Base-by-base conservation (phyloP, 257 asterid species). In the Penstemon barbatus region DNA sequence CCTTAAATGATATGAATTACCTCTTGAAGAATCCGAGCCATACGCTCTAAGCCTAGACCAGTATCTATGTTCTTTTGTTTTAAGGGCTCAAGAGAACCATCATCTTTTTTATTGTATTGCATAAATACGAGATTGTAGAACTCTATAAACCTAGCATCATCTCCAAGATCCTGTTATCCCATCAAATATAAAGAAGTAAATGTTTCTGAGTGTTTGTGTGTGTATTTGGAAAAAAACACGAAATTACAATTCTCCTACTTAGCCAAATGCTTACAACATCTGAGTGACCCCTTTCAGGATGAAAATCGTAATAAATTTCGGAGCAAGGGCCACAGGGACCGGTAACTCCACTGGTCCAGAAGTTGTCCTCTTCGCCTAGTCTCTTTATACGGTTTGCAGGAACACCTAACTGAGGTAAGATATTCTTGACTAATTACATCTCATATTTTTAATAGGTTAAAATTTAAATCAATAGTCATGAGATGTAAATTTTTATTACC, bases 241-340 rank as follows among this genome's bases (percentile, higher is more conserved):
- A 66, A 69, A 52, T 19, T 45, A 64, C 52, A 70, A 15, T 56
- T 60, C 38, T 49, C 43, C 59, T 53, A 61, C 68, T 60, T 43
- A 59, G 2, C 37, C 48, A 50, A 71, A 66, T 64, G 11, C 98
- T 85, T 81, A 92, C 98, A 50, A 80, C 82, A 77, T 88, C 80
- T 68, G 87, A 81, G 75, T 75, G 45, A 46, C 97, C 97, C 66
- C 83, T 80, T 77, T 88, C 94, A 0, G 97, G 97, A 80, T 90
- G 90, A 71, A 92, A 92, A 80, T 92, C 98, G 40, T 90, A 92
- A 83, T 92, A 92, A 71, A 92, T 66, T 60, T 92, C 98, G 37
- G 98, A 78, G 89, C 98, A 92, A 43, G 98, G 97, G 67, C 98
- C 98, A 66, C 97, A 90, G 4, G 98, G 97, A 71, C 98, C 97